Evolutionary conservation across 164 flowering plant species (phyloP), one percentile per base, ranked within the genome.

Genomic region (Tetrastigma voinierianum): DNA sequence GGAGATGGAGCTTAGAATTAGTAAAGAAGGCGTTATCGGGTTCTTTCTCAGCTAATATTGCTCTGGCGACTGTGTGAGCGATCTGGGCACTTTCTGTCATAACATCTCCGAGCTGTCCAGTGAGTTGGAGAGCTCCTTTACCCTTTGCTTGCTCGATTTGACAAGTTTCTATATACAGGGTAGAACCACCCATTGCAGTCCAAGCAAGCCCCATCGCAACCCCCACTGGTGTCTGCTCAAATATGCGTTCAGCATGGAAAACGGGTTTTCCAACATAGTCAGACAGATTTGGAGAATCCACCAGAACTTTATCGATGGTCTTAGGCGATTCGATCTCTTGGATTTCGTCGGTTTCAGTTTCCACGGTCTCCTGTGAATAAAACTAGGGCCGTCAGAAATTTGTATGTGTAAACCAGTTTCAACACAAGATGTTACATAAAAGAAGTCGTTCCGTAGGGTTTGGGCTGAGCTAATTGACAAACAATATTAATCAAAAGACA

Each of bases 171-270:
- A 96, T 83, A 60, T 91, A 93, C 18, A 93, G 76, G 6, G 98
- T 91, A 17, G 97, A 91, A 52, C 99, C 99, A 62, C 99, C 99
- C 97, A 93, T 91, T 13, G 99, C 88, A 15, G 98, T 96, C 98
- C 98, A 96, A 17, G 98, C 99, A 52, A 96, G 98, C 72, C 99
- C 99, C 98, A 90, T 96, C 47, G 91, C 99, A 21, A 93, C 96
- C 67, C 98, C 98, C 48, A 82, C 76, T 13, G 97, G 99, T 32
- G 98, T 88, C 62, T 81, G 83, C 43, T 93, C 88, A 52, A 89
- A 90, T 57, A 96, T 82, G 52, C 93, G 89, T 59, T 93, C 99
- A 9, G 96, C 96, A 78, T 89, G 99, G 80, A 96, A 96, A 72
- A 96, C 91, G 45, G 98, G 98, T 76, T 96, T 96, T 52, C 98